Evolutionary conservation across 805 yeast genomes (phyloP).

Genomic region (Pichia pseudocactophila): DNA sequence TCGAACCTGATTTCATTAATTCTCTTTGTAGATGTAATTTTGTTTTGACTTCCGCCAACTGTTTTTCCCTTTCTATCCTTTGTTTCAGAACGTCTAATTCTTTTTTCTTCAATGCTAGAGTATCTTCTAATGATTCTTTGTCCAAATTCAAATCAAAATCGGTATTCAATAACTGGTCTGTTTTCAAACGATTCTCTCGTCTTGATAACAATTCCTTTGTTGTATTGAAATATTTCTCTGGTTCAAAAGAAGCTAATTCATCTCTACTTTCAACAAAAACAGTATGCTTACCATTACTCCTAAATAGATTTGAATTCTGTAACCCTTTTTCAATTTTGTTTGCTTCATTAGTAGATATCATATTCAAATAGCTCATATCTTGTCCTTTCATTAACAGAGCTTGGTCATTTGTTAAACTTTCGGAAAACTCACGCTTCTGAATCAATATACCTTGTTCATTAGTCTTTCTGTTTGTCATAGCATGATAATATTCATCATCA

Average conservation of each 20-base stretch:
- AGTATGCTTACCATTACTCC: constrained; percentile 67
- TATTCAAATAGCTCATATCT: constrained; percentile 78
- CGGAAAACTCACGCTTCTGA: constrained; percentile 51
- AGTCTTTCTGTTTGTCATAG: constrained; percentile 66
- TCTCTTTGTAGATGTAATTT: constrained; percentile 75
- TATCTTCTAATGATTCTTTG: constrained; percentile 17
- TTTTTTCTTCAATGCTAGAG: constrained; percentile 36
- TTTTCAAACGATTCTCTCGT: constrained; percentile 63
- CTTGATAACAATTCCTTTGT: constrained; percentile 51
- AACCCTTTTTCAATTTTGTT: constrained; percentile 53
- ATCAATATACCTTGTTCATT: constrained; percentile 63
- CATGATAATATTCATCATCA: constrained; percentile 95
- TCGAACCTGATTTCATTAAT: constrained; percentile 83
- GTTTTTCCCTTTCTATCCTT: constrained; percentile 59
- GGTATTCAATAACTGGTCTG: constrained; percentile 41
- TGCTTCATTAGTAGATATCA: constrained; percentile 62
- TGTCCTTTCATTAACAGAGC: constrained; percentile 81
- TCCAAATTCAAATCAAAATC: constrained; percentile 17
- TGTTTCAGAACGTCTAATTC: constrained; percentile 51
- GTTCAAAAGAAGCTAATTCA: constrained; percentile 48
- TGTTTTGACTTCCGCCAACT: constrained; percentile 58
- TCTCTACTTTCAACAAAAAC: constrained; percentile 67
- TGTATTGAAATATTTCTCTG: constrained; percentile 63
- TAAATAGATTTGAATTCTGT: constrained; percentile 37
- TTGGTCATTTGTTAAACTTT: constrained; percentile 59